These are phyloP conservation scores for Arachis monticola DNA, from an alignment of 331 rosid genomes.

Conservation along the genomic window DNA sequence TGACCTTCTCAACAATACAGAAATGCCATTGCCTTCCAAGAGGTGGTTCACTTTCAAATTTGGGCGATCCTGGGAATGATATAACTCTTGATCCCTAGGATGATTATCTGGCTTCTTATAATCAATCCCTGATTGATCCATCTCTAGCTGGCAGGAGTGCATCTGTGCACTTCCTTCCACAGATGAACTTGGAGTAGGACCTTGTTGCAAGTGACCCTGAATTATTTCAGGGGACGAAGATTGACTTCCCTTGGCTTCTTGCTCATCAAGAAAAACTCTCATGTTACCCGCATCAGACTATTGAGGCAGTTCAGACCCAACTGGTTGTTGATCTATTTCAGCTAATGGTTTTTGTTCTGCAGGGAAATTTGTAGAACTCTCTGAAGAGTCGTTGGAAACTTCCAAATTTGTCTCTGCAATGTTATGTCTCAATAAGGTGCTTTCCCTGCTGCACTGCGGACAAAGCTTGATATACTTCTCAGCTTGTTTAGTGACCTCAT, in stretches of 20 bases:
- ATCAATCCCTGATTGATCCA: conserved; percentile 32
- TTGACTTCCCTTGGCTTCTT: conserved; percentile 36
- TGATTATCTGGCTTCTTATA: conserved; percentile 8
- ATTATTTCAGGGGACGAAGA: conserved; percentile 43
- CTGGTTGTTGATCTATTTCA: conserved; percentile 23
- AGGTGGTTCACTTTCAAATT: conserved; percentile 32
- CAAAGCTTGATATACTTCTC: conserved; percentile 47
- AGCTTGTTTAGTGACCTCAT: conserved; percentile 39
- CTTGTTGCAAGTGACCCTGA: conserved; percentile 35
- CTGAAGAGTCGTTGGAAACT: conserved; percentile 21
- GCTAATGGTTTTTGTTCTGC: conserved; percentile 35
- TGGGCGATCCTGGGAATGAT: conserved; percentile 32
- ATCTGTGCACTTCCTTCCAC: conserved; percentile 31
- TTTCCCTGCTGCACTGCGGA: conserved; percentile 44
- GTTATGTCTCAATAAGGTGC: conserved; percentile 28
- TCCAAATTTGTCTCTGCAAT: conserved; percentile 48
- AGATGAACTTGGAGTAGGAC: conserved; percentile 35
- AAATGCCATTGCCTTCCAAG: conserved; percentile 66
- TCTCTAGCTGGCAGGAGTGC: conserved; percentile 9
- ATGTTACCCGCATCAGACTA: conserved; percentile 41
- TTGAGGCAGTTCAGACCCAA: conserved; percentile 35
- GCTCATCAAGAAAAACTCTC: conserved; percentile 37
- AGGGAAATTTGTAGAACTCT: conserved; percentile 29
- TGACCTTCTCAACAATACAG: conserved; percentile 75
- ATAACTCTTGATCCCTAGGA: conserved; percentile 37